Evolutionary conservation across 2,329 filamentous ascomycete species (phyloP).

Genomic region (Diplocarpon rosae): DNA sequence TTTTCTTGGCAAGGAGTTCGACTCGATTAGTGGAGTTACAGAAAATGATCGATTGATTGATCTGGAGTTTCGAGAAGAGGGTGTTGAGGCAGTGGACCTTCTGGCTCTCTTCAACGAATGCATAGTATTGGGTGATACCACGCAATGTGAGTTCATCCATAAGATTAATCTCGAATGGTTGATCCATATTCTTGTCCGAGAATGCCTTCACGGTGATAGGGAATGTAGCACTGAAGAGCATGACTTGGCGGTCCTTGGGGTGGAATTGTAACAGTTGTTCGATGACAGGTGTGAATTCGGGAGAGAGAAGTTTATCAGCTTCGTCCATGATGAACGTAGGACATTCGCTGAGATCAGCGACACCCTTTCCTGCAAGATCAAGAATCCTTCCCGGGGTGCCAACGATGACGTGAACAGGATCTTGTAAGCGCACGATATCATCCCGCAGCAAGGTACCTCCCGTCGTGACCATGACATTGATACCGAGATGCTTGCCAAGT

Average conservation of each 20-base stretch:
- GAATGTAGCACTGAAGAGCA: constrained; percentile 98
- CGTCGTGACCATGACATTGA: constrained; percentile 99
- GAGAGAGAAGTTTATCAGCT: constrained; percentile 92
- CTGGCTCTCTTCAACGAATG: constrained; percentile 97
- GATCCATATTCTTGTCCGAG: constrained; percentile 94
- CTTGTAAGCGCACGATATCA: constrained; percentile 89
- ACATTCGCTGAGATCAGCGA: constrained; percentile 91
- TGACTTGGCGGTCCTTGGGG: constrained; percentile 94
- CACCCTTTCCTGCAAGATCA: constrained; percentile 89
- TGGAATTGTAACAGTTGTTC: constrained; percentile 93
- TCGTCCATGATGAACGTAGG: constrained; percentile 99
- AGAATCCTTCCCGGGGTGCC: constrained; percentile 94
- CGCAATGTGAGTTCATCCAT: constrained; percentile 98
- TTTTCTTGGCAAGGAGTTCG: constrained; percentile 95
- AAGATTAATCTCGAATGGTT: constrained; percentile 96
- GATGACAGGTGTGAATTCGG: constrained; percentile 94
- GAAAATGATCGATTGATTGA: constrained; percentile 99
- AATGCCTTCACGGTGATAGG: constrained; percentile 95
- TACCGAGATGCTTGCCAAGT: constrained; percentile 87
- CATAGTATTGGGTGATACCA: constrained; percentile 98
- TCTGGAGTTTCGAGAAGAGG: constrained; percentile 96
- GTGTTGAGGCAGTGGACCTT: constrained; percentile 99
- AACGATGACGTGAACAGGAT: constrained; percentile 93
- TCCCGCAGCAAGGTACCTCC: constrained; percentile 91
- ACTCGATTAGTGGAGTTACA: constrained; percentile 99